phyloP scores from a whole-genome alignment of 1,139 yeast genomes.

The Yamadazyma trypodendri region DNA sequence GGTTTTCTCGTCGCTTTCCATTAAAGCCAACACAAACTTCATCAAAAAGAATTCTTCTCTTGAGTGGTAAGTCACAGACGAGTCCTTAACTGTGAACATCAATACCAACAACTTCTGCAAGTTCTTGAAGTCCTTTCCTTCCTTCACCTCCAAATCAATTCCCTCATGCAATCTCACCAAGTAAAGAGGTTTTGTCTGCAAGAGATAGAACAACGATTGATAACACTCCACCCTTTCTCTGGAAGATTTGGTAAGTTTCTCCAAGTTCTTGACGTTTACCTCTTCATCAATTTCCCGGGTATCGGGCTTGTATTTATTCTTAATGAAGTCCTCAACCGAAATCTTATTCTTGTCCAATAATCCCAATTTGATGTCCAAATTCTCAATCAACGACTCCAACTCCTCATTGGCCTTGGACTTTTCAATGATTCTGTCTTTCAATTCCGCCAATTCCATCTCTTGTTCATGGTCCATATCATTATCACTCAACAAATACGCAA shows the following conservation, averaged over 20 bases:
- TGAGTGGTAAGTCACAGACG: conserved; percentile 31
- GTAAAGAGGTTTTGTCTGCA: conserved; percentile 84
- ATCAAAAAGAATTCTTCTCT: conserved; percentile 78
- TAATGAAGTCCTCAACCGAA: conserved; percentile 69
- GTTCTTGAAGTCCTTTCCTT: conserved; percentile 24
- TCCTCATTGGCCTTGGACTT: conserved; percentile 64
- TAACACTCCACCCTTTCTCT: conserved; percentile 56
- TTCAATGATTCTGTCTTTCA: conserved; percentile 65
- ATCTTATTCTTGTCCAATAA: conserved; percentile 76
- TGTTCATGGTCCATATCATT: conserved; percentile 74
- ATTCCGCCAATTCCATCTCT: conserved; percentile 67
- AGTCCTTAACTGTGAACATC: conserved; percentile 43
- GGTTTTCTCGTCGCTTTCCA: conserved; percentile 44
- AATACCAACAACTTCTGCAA: conserved; percentile 49
- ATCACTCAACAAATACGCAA: conserved; percentile 74
- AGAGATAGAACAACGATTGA: conserved; percentile 74
- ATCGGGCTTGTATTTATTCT: conserved; percentile 48
- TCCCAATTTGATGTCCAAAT: conserved; percentile 79
- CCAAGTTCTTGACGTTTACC: conserved; percentile 24
- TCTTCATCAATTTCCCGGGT: conserved; percentile 17
- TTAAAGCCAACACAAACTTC: conserved; percentile 55
- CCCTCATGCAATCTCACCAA: conserved; percentile 52
- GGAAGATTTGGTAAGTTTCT: conserved; percentile 34
- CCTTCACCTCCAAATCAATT: conserved; percentile 20
- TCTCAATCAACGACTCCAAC: conserved; percentile 72